Evolutionary conservation across 176 grass and related monocot genomes (phyloP), one percentile per base, ranked within the genome.

Genomic region (Calamus simplicifolius): DNA sequence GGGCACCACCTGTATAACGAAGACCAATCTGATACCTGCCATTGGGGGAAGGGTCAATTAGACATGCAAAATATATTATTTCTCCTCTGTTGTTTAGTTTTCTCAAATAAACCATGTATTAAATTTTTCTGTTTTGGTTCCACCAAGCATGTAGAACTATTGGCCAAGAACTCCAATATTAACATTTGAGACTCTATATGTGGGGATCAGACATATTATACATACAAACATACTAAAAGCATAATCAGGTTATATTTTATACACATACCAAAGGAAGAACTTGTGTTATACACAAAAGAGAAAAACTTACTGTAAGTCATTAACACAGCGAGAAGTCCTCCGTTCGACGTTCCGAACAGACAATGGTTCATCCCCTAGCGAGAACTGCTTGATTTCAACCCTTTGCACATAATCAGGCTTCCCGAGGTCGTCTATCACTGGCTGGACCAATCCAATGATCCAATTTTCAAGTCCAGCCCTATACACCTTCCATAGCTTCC

Each of bases 401-500:
- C 93, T 75, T 52, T 91, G 82, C 78, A 97, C 87, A 43, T 97
- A 97, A 16, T 85, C 73, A 0, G 93, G 93, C 78, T 97, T 97
- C 62, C 82, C 66, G 38, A 97, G 70, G 67, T 91, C 72, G 62
- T 97, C 93, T 29, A 97, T 85, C 54, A 97, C 78, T 10, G 93
- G 87, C 75, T 97, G 93, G 5, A 97, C 84, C 75, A 91, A 70
- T 8, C 87, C 92, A 35, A 90, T 71, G 51, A 97, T 91, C 92
- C 87, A 97, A 63, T 88, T 68, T 79, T 97, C 92, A 14, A 97
- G 82, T 67, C 87, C 87, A 3, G 92, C 76, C 48, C 78, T 83
- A 62, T 97, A 97, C 5, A 97, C 92, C 72, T 97, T 97, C 92
- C 92, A 97, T 2, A 97, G 77, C 71, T 97, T 97, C 0, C 84